Evolutionary conservation across 2,329 filamentous ascomycete species (phyloP).

Genomic region (Scopulariopsis brevicaulis): DNA sequence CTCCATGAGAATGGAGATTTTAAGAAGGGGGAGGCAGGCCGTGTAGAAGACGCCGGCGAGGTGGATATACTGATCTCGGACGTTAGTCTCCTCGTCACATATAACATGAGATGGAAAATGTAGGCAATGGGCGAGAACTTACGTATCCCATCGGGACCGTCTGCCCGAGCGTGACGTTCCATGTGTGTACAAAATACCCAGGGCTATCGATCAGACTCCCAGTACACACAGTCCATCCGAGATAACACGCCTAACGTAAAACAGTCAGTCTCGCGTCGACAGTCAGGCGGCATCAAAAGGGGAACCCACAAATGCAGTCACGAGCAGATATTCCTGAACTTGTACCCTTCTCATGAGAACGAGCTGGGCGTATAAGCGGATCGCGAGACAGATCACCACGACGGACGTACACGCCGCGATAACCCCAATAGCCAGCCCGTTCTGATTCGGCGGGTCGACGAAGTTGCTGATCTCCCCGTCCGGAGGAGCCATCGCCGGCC

Average conservation of each 20-base stretch:
- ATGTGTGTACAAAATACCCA: slow-evolving; percentile 24
- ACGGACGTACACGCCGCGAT: slow-evolving; percentile 4
- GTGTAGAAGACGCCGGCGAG: slow-evolving; percentile 22
- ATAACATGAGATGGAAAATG: background rate
- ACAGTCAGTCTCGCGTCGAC: background rate
- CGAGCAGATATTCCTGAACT: slow-evolving; percentile 11
- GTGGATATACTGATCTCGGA: slow-evolving; percentile 15
- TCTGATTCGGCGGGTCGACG: slow-evolving; percentile 8
- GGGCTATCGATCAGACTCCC: slow-evolving; percentile 14
- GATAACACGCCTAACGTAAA: background rate
- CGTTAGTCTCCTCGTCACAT: background rate
- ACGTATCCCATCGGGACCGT: slow-evolving; percentile 15
- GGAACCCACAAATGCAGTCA: background rate
- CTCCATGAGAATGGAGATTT: slow-evolving; percentile 27
- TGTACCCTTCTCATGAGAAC: slow-evolving; percentile 3
- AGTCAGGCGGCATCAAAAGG: background rate
- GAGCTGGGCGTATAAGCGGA: slow-evolving; percentile 6
- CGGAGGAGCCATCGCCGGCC: slow-evolving; percentile 6
- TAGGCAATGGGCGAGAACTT: slow-evolving; percentile 6
- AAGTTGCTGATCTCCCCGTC: slow-evolving; percentile 5
- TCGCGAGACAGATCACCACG: slow-evolving; percentile 2
- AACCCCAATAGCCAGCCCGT: slow-evolving; percentile 5
- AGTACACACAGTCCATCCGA: slow-evolving; percentile 8
- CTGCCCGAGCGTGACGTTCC: slow-evolving; percentile 17
- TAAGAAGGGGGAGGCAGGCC: slow-evolving; percentile 23